These are phyloP conservation scores for Sclerotinia borealis DNA, from an alignment of 2,329 filamentous ascomycete species.

Conservation along the genomic window DNA sequence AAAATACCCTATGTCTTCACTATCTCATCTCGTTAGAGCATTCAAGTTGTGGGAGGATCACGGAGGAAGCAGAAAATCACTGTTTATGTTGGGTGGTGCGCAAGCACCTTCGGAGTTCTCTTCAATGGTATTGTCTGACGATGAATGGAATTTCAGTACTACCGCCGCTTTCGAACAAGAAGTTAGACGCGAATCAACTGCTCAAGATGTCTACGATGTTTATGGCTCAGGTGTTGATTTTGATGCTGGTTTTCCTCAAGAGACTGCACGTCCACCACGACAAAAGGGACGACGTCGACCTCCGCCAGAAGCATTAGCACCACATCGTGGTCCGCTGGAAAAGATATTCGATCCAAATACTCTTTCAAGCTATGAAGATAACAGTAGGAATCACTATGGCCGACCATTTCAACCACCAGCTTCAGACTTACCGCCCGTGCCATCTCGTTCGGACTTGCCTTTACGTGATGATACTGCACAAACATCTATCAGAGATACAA, in stretches of 20 bases:
- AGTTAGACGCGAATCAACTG: constrained; percentile 45
- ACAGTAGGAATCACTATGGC: constrained; percentile 55
- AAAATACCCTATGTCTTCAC: constrained; percentile 55
- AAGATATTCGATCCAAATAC: constrained; percentile 63
- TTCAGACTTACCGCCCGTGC: constrained; percentile 3
- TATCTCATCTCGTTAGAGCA: constrained; percentile 61
- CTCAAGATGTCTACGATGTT: constrained; percentile 54
- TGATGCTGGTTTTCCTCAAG: constrained; percentile 32
- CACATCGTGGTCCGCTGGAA: constrained; percentile 50
- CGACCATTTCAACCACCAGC: constrained; percentile 29
- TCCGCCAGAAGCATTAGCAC: constrained; percentile 52
- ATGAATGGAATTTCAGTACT: constrained; percentile 64
- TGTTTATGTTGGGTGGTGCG: constrained; percentile 55
- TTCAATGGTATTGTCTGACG: constrained; percentile 40
- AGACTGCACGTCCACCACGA: constrained; percentile 42
- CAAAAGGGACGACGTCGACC: constrained; percentile 45
- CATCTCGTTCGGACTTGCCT: constrained; percentile 48
- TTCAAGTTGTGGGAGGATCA: constrained; percentile 72
- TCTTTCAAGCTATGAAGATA: constrained; percentile 58
- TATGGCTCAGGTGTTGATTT: constrained; percentile 55
- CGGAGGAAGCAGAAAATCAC: constrained; percentile 62
- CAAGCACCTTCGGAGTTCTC: constrained; percentile 39
- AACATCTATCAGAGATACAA: constrained; percentile 50
- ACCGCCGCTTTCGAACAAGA: constrained; percentile 58
- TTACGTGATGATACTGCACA: constrained; percentile 50